A percentile compares a stretch with the other conserved stretches of the same genome.
Evolutionary conservation across 805 yeast species (phyloP).

Genomic region (Zygotorulaspora chibaensis): DNA sequence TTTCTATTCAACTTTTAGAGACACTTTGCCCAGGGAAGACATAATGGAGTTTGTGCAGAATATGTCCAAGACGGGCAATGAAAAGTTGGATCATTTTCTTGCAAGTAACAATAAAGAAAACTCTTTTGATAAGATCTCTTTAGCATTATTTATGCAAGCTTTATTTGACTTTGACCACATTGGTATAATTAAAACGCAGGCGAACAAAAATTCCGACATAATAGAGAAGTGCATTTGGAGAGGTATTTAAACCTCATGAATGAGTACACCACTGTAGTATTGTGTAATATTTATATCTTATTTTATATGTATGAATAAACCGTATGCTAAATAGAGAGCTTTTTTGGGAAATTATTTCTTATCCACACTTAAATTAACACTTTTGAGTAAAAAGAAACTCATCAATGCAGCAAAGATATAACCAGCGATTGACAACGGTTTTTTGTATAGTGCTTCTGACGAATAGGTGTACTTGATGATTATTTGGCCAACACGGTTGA

Average conservation of each 20-base stretch:
- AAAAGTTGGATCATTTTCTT: slow-evolving; percentile 26
- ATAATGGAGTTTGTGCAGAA: slow-evolving; percentile 27
- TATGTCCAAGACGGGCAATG: slow-evolving; percentile 26
- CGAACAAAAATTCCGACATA: slow-evolving; percentile 32
- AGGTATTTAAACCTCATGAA: slow-evolving; percentile 22
- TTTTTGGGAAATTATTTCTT: not conserved
- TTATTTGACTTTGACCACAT: slow-evolving; percentile 64
- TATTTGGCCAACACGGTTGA: slow-evolving; percentile 52
- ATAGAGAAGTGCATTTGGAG: slow-evolving; percentile 36
- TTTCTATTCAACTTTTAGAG: slow-evolving; percentile 58
- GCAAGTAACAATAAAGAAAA: slow-evolving; percentile 27
- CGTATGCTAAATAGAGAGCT: too few species aligned
- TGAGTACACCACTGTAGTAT: not conserved
- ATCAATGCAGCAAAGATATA: slow-evolving; percentile 58
- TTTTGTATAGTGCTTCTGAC: slow-evolving; percentile 47
- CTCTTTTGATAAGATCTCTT: slow-evolving; percentile 58
- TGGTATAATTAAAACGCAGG: slow-evolving; percentile 63
- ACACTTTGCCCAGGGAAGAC: slow-evolving; percentile 38
- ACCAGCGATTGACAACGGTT: slow-evolving; percentile 63
- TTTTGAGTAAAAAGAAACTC: slow-evolving; percentile 47
- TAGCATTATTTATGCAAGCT: slow-evolving; percentile 73
- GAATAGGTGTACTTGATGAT: slow-evolving; percentile 62
- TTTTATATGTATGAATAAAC: not conserved
- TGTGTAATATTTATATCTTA: not conserved
- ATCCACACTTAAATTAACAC: slow-evolving; percentile 42